Evolutionary conservation across 129 eudicot genomes (phyloP), one percentile per base, ranked within the genome.

Genomic region (carrot (Daucus carota)): DNA sequence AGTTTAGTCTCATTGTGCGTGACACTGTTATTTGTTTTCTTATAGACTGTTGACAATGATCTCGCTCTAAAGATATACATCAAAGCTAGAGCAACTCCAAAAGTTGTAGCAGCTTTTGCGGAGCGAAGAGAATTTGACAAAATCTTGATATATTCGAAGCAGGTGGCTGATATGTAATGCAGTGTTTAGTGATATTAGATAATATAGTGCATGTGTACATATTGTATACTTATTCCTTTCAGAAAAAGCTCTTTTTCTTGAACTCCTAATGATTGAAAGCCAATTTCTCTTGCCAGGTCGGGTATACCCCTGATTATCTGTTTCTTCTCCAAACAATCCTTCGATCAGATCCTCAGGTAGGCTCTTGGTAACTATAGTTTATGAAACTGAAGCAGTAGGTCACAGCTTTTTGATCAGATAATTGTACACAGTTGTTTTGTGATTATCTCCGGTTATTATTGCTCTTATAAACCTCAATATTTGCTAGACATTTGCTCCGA

Each of bases 1-100:
- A 67, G 72, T 20, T 11, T n/a, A 54, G 31, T 26, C 12, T 52
- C 20, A n/a, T 54, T n/a, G 20, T 31, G n/a, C n/a, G 46, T 36
- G 59, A 73, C 48, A 13, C 26, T 22, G 41, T 45, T 72, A 29
- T 24, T 28, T 33, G 48, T 7, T 74, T 33, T 42, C 28, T 78
- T 80, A 76, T 79, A 93, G 98, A 93, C 98, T 34, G 98, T 93
- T 70, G 98, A 93, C 79, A 90, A 88, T 81, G 98, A 93, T 85
- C 98, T 93, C 69, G 98, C 98, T 5, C 73, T 93, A 76, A 93
- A 93, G 79, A 89, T 93, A 44, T 93, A 85, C 77, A 93, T 93
- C 65, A 93, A 93, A 89, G 98, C 98, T n/a, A 86, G 99, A 78
- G 99, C 97, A 70, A 94, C 99, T 32, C 98, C 98, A 24, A 93